Base-by-base conservation (phyloP, 805 yeast genomes). In the Teunomyces barrocoloradensis region DNA sequence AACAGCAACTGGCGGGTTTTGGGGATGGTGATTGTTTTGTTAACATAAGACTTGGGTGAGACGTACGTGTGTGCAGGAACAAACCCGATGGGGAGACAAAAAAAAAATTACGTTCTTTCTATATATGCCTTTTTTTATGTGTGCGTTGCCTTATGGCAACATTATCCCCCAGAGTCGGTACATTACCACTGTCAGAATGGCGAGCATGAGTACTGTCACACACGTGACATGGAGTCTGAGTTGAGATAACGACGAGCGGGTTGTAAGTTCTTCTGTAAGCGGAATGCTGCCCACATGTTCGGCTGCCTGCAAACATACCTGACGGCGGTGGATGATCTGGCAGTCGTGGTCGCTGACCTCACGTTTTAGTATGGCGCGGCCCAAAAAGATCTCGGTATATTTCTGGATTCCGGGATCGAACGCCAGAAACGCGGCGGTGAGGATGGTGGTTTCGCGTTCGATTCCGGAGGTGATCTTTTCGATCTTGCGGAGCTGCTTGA, bases 241-340 rank as follows among this genome's bases (percentile, higher is more conserved):
- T 21, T 53, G 49, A 46, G 57, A 56, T 54, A 58, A 50, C 25
- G 59, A 52, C n/a, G 52, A 40, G n/a, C 53, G 48, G n/a, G 57
- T 40, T 6, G 59, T 33, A 42, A 61, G 68, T 20, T 64, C 68
- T 46, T 68, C 73, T 1, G 68, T 60, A 25, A 71, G 60, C 6
- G 77, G 77, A 28, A 73, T 72, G 50, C 69, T 63, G 12, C 72
- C 72, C 23, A 71, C 74, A 46, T 68, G 68, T 42, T 69, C 75
- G 2, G 74, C 73, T 1, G 77, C 75, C 52, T 61, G 71, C 44
- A 56, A 64, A 41, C 78, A 73, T 5, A 73, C 58, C 11, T 65
- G 67, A 43, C 78, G 53, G 37, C 78, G 56, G 42, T 54, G 58
- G 25, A 73, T 63, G 21, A 71, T 53, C 46, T 60, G 66, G 51